Evolutionary conservation across 2,329 filamentous ascomycete species (phyloP), one percentile per base, ranked within the genome.

Genomic region (Ophiostoma sp.): DNA sequence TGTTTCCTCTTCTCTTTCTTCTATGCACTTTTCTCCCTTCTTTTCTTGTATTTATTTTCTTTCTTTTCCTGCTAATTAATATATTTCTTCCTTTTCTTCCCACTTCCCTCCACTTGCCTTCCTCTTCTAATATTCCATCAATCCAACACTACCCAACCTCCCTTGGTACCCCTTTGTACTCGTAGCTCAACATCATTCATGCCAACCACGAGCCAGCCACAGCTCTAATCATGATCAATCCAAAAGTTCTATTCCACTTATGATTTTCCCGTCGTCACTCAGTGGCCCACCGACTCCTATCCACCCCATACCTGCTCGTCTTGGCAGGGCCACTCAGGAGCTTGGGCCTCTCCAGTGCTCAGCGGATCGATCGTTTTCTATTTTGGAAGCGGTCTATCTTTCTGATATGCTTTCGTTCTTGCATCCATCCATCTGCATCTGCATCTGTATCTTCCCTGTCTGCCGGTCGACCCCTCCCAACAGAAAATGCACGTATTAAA

Each of bases 171-270:
- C 27, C 27, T 27, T 27, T 27, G 27, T 27, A 27, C 27, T 27
- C 27, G 27, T 27, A 27, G 27, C 27, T 27, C 27, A 27, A 27
- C 27, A 27, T 2, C 3, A 47, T 5, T 47, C 45, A 47, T 47
- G 45, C 27, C 27, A 27, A 27, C 27, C 27, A 27, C 27, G 27
- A 27, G 27, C 27, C 27, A 27, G 27, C 42, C 42, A 12, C 12
- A 38, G 55, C 55, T 27, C 7, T 60, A 9, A 11, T 38, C 14
- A 60, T 27, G 18, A 52, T 18, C n/a, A 55, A 27, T 12, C n/a
- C 49, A 58, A 60, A 60, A 60, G 55, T 60, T 60, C 55, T 60
- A 60, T 60, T 60, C 55, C 55, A 60, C 55, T 60, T 60, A 52
- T n/a, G 5, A 47, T 47, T 5, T 47, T 16, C 45, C 45, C 45